These are phyloP conservation scores for Neurospora sp. DNA, from an alignment of 495 filamentous ascomycete species.

Conservation along the genomic window DNA sequence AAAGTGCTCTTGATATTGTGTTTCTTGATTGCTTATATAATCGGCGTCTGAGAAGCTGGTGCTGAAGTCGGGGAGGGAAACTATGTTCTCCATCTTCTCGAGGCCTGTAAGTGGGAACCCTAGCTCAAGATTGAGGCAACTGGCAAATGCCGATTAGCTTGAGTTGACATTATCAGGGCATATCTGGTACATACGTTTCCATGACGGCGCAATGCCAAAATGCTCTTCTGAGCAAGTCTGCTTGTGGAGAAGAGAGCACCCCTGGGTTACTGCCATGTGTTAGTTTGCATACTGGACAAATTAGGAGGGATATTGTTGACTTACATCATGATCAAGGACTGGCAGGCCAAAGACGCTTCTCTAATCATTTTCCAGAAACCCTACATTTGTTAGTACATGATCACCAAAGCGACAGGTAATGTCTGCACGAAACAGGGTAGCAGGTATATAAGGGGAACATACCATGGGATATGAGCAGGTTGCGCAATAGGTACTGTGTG, in stretches of 20 bases:
- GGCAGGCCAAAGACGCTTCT: slow-evolving; percentile 42
- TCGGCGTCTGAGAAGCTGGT: slow-evolving; percentile 35
- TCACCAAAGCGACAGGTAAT: neutral
- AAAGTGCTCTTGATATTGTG: slow-evolving; percentile 46
- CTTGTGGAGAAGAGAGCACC: slow-evolving; percentile 36
- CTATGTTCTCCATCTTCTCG: slow-evolving; percentile 35
- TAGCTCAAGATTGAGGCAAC: slow-evolving; percentile 43
- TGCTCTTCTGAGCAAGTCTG: slow-evolving; percentile 41
- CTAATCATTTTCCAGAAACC: slow-evolving; percentile 49
- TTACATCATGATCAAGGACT: slow-evolving; percentile 42
- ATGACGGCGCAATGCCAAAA: slow-evolving; percentile 52
- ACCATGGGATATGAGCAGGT: slow-evolving; percentile 41
- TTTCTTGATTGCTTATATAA: slow-evolving; percentile 36
- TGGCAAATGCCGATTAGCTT: slow-evolving; percentile 5
- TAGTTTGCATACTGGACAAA: slow-evolving; percentile 1
- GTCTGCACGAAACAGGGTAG: neutral
- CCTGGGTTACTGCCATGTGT: slow-evolving; percentile 28
- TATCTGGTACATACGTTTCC: slow-evolving; percentile 36
- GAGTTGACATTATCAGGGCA: neutral
- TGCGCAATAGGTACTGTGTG: slow-evolving; percentile 41
- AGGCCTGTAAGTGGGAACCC: slow-evolving; percentile 45
- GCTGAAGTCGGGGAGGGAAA: slow-evolving; percentile 44
- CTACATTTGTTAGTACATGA: slow-evolving; percentile 21
- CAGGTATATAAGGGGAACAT: slow-evolving; percentile 3
- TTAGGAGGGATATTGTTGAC: neutral